These are phyloP conservation scores for Pythium folliculosum DNA, from an alignment of 352 stramenopile species.

Conservation along the genomic window DNA sequence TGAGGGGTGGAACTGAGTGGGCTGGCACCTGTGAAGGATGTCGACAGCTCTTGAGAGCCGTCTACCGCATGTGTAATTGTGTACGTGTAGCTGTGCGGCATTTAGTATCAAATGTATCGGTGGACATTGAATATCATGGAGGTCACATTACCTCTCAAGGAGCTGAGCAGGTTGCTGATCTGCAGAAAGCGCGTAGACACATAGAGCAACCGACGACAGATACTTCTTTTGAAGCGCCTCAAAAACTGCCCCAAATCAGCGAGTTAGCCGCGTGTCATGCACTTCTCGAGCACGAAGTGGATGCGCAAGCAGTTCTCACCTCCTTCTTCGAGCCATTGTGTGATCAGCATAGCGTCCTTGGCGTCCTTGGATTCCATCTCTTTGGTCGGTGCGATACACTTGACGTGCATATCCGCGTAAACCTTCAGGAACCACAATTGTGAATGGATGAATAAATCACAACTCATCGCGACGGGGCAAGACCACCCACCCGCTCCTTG, in stretches of 20 bases:
- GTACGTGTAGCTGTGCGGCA: slow-evolving; percentile 40
- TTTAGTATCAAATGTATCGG: neutral
- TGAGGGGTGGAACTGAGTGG: slow-evolving; percentile 34
- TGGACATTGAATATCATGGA: neutral
- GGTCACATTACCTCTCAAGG: slow-evolving; percentile 34
- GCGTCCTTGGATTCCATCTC: slow-evolving; percentile 25
- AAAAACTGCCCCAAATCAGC: slow-evolving; percentile 19
- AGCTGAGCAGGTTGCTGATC: slow-evolving; percentile 31
- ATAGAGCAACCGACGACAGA: slow-evolving; percentile 36
- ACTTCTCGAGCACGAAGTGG: neutral
- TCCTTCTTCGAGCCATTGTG: slow-evolving; percentile 45
- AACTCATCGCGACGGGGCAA: no score
- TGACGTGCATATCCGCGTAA: slow-evolving; percentile 46
- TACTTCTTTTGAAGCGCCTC: slow-evolving; percentile 45
- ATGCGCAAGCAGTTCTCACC: neutral
- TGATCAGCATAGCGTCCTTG: slow-evolving; percentile 34
- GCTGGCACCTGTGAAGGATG: slow-evolving; percentile 34
- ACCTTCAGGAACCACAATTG: slow-evolving; percentile 17
- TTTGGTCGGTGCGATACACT: slow-evolving; percentile 38
- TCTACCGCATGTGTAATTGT: slow-evolving; percentile 29
- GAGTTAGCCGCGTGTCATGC: neutral
- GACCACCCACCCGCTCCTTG: slow-evolving; percentile 29
- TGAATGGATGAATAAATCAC: neutral
- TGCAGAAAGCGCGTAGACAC: slow-evolving; percentile 34
- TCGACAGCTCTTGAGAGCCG: slow-evolving; percentile 30